Conservation (phyloP, 2,329 filamentous ascomycete genomes). For the Coleophoma cylindrospora region DNA sequence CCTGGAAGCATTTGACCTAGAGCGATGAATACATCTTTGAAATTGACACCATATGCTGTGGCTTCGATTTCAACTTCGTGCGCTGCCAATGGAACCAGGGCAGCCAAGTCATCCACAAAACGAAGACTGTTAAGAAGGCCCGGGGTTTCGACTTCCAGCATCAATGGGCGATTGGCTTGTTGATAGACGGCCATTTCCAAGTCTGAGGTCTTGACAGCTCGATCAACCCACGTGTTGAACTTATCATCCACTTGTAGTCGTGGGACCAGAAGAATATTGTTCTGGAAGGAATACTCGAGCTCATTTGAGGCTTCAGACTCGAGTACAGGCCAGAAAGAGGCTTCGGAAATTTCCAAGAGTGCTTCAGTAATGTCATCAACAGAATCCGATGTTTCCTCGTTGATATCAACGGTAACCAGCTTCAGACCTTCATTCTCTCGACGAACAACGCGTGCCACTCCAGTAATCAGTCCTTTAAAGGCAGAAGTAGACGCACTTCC, state of each 20-base stretch:
- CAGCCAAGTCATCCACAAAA: constrained; percentile 12
- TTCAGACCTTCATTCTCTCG: constrained; percentile 7
- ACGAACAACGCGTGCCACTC: constrained; percentile 5
- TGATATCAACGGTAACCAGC: constrained; percentile 5
- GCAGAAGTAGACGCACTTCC: neutral
- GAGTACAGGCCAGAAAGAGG: neutral
- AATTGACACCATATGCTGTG: constrained; percentile 10
- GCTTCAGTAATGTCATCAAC: neutral
- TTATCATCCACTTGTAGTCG: constrained; percentile 1
- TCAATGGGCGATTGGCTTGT: constrained; percentile 4
- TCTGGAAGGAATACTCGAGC: constrained; percentile 4
- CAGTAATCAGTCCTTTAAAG: constrained; percentile 1
- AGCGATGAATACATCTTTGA: constrained; percentile 18
- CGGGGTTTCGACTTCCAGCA: constrained; percentile 4
- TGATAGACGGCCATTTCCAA: constrained; percentile 1
- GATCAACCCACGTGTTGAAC: constrained; percentile 1
- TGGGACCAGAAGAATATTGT: constrained; percentile 5
- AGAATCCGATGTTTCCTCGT: neutral
- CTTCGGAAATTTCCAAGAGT: neutral
- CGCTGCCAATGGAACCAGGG: constrained; percentile 4
- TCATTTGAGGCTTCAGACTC: neutral
- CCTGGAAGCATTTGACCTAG: constrained; percentile 12
- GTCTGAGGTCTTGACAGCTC: neutral
- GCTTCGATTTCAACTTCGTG: constrained; percentile 8
- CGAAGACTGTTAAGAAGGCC: constrained; percentile 5